Evolutionary conservation across 305 asterid genomes (phyloP).

Genomic region (Caryopteris hybrid): DNA sequence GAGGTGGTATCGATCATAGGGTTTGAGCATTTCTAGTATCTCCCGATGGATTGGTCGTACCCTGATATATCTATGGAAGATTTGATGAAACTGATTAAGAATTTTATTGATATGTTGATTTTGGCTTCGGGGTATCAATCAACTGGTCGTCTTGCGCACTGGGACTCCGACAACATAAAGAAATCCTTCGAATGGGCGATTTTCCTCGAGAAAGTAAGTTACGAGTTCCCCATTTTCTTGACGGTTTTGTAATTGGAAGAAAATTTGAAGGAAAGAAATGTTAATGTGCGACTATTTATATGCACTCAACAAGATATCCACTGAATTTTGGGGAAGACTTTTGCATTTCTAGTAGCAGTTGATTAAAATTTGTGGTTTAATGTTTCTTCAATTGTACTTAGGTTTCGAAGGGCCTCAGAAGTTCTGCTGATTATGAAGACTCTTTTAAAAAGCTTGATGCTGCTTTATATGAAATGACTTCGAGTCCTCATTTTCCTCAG

Average conservation of each 20-base stretch:
- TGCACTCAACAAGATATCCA: neutral
- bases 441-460: slow-evolving; percentile 51
- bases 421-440: slow-evolving; percentile 45
- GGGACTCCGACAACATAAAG: slow-evolving; percentile 59
- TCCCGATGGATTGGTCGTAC: slow-evolving; percentile 48
- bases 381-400: slow-evolving; percentile 15
- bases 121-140: slow-evolving; percentile 78
- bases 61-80: slow-evolving; percentile 47
- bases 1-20: neutral
- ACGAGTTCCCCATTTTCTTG: neutral
- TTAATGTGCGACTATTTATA: neutral
- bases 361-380: neutral
- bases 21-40: slow-evolving; percentile 2
- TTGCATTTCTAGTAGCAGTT: neutral
- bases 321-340: neutral
- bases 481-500: slow-evolving; percentile 51
- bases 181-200: slow-evolving; percentile 67
- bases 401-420: slow-evolving; percentile 47
- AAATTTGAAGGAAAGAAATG: neutral
- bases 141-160: slow-evolving; percentile 60
- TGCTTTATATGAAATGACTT: slow-evolving; percentile 47
- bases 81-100: slow-evolving; percentile 43
- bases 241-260: neutral
- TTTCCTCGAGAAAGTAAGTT: slow-evolving; percentile 53
- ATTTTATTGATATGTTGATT: slow-evolving; percentile 58